A percentile compares a stretch with the other conserved stretches of the same genome.
phyloP scores from a whole-genome alignment of 116 monocot genomes.

The Cymodocea nodosa region DNA sequence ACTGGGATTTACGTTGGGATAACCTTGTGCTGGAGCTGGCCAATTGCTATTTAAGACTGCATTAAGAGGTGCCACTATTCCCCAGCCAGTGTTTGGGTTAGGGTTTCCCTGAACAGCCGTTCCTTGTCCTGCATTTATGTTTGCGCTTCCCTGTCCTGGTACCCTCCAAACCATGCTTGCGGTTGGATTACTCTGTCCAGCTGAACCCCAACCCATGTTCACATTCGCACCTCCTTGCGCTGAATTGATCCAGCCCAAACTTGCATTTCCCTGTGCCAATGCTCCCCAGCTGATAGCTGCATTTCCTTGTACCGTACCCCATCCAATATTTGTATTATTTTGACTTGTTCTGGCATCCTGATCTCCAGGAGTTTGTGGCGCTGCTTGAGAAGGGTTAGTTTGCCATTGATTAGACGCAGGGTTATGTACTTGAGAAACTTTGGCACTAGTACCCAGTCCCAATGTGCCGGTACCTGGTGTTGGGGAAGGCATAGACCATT shows the following conservation, averaged over 20 bases:
- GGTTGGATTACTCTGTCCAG: constrained; percentile 16
- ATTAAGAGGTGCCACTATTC: constrained; percentile 8
- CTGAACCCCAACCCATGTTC: constrained; percentile 17
- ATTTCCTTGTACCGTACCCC: constrained; percentile 19
- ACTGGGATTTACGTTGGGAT: constrained; percentile 19
- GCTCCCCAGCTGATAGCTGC: constrained; percentile 19
- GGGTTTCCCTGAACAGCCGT: constrained; percentile 18
- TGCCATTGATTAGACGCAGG: constrained; percentile 10
- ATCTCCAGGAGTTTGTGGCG: constrained; percentile 5
- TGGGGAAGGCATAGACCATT: constrained; percentile 50
- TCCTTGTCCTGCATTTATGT: constrained; percentile 21
- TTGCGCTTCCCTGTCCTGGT: constrained; percentile 24
- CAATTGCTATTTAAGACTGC: constrained; percentile 16
- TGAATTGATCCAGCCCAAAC: constrained; percentile 27
- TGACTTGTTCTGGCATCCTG: constrained; percentile 9
- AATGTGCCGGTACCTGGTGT: constrained; percentile 25
- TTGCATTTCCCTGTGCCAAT: constrained; percentile 19
- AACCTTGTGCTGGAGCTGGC: constrained; percentile 23
- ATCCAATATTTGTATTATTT: constrained; percentile 10
- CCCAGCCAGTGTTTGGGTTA: constrained; percentile 23
- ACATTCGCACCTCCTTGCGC: constrained; percentile 22
- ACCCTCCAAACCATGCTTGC: constrained; percentile 17
- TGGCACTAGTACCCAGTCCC: constrained; percentile 7
- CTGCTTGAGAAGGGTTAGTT: constrained; percentile 1
- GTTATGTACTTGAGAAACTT: constrained; percentile 10